Conservation (phyloP, 495 filamentous ascomycete species). For the Penicillium maclennaniae region DNA sequence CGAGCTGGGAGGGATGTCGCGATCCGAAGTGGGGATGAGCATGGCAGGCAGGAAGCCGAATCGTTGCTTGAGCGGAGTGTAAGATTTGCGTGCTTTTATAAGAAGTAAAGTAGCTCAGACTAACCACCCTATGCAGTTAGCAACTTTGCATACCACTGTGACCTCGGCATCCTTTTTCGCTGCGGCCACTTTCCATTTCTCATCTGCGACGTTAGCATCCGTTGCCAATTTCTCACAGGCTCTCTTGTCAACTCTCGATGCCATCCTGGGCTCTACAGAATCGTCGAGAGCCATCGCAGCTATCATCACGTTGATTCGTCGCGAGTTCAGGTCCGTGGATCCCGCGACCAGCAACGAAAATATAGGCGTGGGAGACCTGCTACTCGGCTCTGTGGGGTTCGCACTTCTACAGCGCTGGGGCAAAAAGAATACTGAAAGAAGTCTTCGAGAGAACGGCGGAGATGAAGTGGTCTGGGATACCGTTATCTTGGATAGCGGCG, state of each 20-base stretch:
- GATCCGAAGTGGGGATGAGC: constrained; percentile 48
- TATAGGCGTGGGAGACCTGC: constrained; percentile 61
- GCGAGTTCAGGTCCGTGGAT: constrained; percentile 65
- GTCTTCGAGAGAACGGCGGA: constrained; percentile 46
- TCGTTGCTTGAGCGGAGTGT: constrained; percentile 58
- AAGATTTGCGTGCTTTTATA: constrained; percentile 11
- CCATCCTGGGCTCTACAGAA: constrained; percentile 73
- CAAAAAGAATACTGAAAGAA: constrained; percentile 54
- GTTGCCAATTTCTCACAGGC: constrained; percentile 61
- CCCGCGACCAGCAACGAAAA: constrained; percentile 54
- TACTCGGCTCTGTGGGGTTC: constrained; percentile 65
- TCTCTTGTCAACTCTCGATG: constrained; percentile 64
- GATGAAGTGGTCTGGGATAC: constrained; percentile 76
- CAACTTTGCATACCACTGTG: constrained; percentile 58
- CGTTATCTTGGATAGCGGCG: constrained; percentile 64
- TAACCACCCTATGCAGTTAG: constrained; percentile 37
- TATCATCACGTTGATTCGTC: constrained; percentile 68
- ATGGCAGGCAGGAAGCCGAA: constrained; percentile 58
- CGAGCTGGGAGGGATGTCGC: constrained; percentile 68
- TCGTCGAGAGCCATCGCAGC: constrained; percentile 76
- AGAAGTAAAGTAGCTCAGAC: not conserved
- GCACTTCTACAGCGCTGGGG: constrained; percentile 70
- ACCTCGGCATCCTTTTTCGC: constrained; percentile 63
- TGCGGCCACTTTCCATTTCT: constrained; percentile 67
- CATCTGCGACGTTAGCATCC: constrained; percentile 58